Percentiles rank a stretch among this genome's conserved stretches.
These are phyloP conservation scores for Phytophthora pistaciae DNA, from an alignment of 352 stramenopile genomes.

Conservation along the genomic window DNA sequence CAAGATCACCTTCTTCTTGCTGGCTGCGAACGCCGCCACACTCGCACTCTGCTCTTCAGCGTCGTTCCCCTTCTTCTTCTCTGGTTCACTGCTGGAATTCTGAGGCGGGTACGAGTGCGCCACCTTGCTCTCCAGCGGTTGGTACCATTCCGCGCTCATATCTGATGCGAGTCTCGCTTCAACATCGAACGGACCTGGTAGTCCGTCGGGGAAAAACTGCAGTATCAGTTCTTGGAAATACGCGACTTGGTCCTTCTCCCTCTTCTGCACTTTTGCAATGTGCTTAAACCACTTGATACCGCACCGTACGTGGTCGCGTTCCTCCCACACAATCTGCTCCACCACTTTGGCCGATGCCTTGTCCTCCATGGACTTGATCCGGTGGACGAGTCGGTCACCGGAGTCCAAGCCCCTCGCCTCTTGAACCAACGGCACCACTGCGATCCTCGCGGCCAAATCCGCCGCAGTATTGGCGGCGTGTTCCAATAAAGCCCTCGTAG, in stretches of 20 bases:
- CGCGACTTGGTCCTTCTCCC: constrained; percentile 52
- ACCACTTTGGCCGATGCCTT: constrained; percentile 72
- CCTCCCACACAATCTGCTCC: constrained; percentile 82
- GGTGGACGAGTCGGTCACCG: constrained; percentile 75
- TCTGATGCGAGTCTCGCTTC: constrained; percentile 70
- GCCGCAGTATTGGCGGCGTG: constrained; percentile 77
- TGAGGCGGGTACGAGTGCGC: constrained; percentile 16
- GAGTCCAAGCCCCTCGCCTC: constrained; percentile 84
- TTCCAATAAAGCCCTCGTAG: constrained; percentile 72
- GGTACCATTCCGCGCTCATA: constrained; percentile 81
- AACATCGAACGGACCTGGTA: constrained; percentile 84
- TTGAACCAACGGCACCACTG: constrained; percentile 84
- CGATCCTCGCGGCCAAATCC: constrained; percentile 75
- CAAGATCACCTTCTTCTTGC: constrained; percentile 79
- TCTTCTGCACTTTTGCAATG: constrained; percentile 42
- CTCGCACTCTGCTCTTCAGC: constrained; percentile 33
- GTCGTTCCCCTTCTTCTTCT: neutral
- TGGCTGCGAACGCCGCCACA: constrained; percentile 53
- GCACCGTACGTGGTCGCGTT: constrained; percentile 76
- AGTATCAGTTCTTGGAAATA: constrained; percentile 89
- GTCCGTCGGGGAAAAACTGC: constrained; percentile 77
- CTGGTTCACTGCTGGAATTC: neutral
- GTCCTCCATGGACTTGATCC: constrained; percentile 77
- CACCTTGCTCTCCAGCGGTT: constrained; percentile 69
- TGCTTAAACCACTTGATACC: constrained; percentile 88